Percentiles rank a stretch among this genome's conserved stretches.
phyloP scores from a whole-genome alignment of 1,284 basidiomycete species.

The Baeospora myosura region DNA sequence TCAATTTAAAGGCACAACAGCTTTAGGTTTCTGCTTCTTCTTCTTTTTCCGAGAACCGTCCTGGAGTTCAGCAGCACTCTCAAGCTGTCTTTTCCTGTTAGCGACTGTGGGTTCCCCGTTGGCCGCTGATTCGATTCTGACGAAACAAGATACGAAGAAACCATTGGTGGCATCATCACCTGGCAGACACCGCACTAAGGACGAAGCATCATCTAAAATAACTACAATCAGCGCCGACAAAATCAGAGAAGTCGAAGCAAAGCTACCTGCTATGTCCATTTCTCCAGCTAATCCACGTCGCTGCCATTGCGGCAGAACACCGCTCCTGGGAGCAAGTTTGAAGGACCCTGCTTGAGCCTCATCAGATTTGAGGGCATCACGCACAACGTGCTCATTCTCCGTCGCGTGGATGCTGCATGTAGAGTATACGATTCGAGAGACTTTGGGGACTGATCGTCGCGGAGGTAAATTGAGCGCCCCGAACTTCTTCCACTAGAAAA shows the following conservation, averaged over 20 bases:
- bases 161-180: conserved; percentile 87
- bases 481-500: conserved; percentile 8
- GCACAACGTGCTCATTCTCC: conserved; percentile 79
- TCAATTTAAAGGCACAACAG: neutral
- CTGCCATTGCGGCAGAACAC: conserved; percentile 74
- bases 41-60: conserved; percentile 9
- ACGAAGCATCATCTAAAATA: conserved; percentile 39
- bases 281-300: conserved; percentile 68
- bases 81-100: conserved; percentile 5
- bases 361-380: conserved; percentile 61
- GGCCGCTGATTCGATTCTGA: conserved; percentile 26
- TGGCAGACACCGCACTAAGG: conserved; percentile 78
- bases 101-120: conserved; percentile 8
- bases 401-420: conserved; percentile 89
- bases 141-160: conserved; percentile 89
- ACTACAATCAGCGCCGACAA: neutral
- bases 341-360: conserved; percentile 60
- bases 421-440: conserved; percentile 86
- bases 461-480: conserved; percentile 13
- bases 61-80: neutral
- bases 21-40: conserved; percentile 9
- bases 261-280: conserved; percentile 40
- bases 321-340: conserved; percentile 52
- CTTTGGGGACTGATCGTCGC: conserved; percentile 54
- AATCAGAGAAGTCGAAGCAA: conserved; percentile 5